Conservation (phyloP, 2,329 filamentous ascomycete genomes). For the Pezicula neosporulosa region DNA sequence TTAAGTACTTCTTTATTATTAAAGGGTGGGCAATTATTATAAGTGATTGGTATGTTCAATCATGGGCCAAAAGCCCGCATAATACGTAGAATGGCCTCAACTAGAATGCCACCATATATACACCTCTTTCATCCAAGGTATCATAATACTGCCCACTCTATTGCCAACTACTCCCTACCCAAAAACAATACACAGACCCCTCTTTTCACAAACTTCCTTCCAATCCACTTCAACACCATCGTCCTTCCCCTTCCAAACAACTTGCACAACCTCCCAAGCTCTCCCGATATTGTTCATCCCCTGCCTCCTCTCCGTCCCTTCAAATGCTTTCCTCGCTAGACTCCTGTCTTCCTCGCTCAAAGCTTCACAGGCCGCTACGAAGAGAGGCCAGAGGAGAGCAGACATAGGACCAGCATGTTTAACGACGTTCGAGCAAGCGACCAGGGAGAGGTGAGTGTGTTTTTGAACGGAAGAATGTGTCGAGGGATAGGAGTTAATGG, state of each 20-base stretch:
- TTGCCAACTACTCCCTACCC: neutral
- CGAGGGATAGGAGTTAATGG: constrained; percentile 38
- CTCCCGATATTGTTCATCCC: constrained; percentile 64
- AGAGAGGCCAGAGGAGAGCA: constrained; percentile 62
- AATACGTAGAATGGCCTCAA: too few relatives aligned
- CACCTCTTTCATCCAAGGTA: too few relatives aligned
- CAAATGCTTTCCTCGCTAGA: constrained; percentile 48
- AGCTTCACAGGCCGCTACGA: constrained; percentile 61
- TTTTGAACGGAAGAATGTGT: constrained; percentile 48
- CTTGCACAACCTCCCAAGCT: constrained; percentile 57
- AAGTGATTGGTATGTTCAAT: too few relatives aligned
- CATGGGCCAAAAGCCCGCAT: too few relatives aligned
- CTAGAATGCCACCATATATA: too few relatives aligned
- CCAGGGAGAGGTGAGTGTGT: constrained; percentile 46
- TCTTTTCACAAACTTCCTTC: constrained; percentile 5
- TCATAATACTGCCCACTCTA: too few relatives aligned
- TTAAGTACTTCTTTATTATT: too few relatives aligned
- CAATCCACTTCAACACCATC: constrained; percentile 7
- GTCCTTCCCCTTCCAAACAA: constrained; percentile 57
- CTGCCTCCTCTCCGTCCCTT: constrained; percentile 51
- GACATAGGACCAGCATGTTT: constrained; percentile 51
- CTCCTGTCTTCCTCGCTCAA: constrained; percentile 44
- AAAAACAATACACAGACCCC: constrained; percentile 30
- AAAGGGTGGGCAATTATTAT: too few relatives aligned
- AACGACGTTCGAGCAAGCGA: constrained; percentile 53